A percentile compares a stretch with the other conserved stretches of the same genome.
Conservation (phyloP, 257 asterid genomes). For the Penstemon barbatus region DNA sequence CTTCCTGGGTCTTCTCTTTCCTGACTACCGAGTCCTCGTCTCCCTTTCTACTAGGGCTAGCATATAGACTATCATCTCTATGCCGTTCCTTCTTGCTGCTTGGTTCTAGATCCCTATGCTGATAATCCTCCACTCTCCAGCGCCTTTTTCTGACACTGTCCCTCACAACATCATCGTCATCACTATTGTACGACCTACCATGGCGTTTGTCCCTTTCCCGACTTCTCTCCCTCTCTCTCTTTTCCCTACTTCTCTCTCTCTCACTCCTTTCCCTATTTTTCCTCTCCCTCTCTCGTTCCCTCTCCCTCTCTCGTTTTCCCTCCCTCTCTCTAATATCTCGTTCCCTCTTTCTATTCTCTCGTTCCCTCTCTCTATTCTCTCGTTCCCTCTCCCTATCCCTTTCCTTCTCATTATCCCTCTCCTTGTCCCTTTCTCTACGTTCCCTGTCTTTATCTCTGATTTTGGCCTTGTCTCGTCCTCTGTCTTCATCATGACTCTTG, state of each 20-base stretch:
- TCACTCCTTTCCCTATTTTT: slow-evolving; percentile 37
- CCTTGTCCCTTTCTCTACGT: slow-evolving; percentile 32
- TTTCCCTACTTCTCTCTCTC: slow-evolving; percentile 43
- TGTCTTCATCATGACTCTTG: slow-evolving; percentile 40
- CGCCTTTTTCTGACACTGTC: slow-evolving; percentile 67
- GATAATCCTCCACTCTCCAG: slow-evolving; percentile 61
- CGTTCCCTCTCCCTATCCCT: slow-evolving; percentile 22
- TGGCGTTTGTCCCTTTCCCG: slow-evolving; percentile 51
- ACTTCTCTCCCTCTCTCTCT: slow-evolving; percentile 44
- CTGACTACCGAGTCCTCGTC: slow-evolving; percentile 37
- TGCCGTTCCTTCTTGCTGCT: slow-evolving; percentile 41
- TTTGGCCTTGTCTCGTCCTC: slow-evolving; percentile 34
- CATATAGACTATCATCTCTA: slow-evolving; percentile 49
- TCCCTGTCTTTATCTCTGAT: slow-evolving; percentile 29
- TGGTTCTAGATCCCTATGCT: slow-evolving; percentile 46
- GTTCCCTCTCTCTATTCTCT: slow-evolving; percentile 22
- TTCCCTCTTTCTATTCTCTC: slow-evolving; percentile 19
- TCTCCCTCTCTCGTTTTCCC: slow-evolving; percentile 36
- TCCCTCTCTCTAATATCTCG: slow-evolving; percentile 2
- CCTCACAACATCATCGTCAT: slow-evolving; percentile 47
- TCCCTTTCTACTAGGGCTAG: slow-evolving; percentile 43
- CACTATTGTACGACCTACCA: slow-evolving; percentile 52
- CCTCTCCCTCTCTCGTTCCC: slow-evolving; percentile 25
- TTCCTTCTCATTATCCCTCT: slow-evolving; percentile 21
- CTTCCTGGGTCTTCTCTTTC: slow-evolving; percentile 60